Conservation (phyloP, 257 asterid genomes). For the Przewalskia tangutica region DNA sequence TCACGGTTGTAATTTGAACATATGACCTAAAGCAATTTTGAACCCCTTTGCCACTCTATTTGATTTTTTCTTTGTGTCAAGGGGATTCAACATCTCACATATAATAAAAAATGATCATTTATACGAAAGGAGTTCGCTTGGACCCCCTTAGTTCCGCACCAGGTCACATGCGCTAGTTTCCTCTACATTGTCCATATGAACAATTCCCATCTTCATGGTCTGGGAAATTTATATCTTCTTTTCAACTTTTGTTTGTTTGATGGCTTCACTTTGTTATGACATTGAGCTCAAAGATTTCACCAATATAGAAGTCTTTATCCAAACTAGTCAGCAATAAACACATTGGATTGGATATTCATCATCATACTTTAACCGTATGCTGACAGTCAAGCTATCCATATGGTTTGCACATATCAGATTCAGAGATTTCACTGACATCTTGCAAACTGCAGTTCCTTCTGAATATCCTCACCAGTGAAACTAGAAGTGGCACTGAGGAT, state of each 20-base stretch:
- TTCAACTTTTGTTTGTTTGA: neutral
- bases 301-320: neutral
- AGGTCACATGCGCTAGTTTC: neutral
- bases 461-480: neutral
- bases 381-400: neutral
- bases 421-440: neutral
- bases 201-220: neutral
- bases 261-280: neutral
- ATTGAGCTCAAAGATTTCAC: neutral
- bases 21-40: no score
- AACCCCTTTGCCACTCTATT: no score
- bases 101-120: no score
- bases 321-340: neutral
- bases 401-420: neutral
- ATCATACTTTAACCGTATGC: neutral
- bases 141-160: no score
- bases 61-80: no score
- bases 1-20: no score
- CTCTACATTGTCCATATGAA: neutral
- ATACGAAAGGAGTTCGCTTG: no score
- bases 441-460: neutral
- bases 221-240: neutral
- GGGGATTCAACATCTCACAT: no score
- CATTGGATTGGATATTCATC: neutral
- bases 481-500: neutral